A percentile compares a stretch with the other conserved stretches of the same genome.
These are phyloP conservation scores for Clitoria ternatea DNA, from an alignment of 306 rosid genomes.

Conservation along the genomic window DNA sequence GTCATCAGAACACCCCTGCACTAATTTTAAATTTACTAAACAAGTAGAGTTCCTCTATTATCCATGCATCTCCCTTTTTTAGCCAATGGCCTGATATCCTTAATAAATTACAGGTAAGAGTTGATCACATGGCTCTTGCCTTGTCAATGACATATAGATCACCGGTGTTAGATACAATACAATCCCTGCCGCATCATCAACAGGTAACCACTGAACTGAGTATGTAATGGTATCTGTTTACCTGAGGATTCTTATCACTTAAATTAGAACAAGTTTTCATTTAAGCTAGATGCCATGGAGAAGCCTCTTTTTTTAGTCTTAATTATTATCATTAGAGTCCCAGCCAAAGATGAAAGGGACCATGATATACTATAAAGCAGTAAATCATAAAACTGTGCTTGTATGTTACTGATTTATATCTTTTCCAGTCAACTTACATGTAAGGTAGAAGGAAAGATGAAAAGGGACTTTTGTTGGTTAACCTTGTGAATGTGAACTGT, in stretches of 20 bases:
- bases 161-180: conserved; percentile 80
- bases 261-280: background rate
- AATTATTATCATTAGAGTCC: background rate
- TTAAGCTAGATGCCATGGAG: background rate
- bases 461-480: background rate
- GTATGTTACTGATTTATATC: background rate
- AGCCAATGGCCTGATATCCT: conserved; percentile 12
- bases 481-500: background rate
- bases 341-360: background rate
- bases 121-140: conserved; percentile 81
- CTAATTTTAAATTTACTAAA: background rate
- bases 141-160: conserved; percentile 83
- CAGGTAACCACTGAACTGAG: conserved; percentile 60
- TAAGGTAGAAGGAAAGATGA: too few relatives aligned
- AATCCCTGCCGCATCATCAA: conserved; percentile 93
- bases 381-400: background rate
- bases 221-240: background rate
- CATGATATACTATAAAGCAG: background rate
- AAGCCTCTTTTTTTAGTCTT: background rate
- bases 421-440: background rate
- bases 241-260: background rate
- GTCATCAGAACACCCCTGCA: background rate
- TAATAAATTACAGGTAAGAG: conserved; percentile 62
- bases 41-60: background rate
- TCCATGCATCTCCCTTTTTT: background rate